Conservation (phyloP, 1,284 basidiomycete genomes). For the Cutaneotrichosporon cavernicola region DNA sequence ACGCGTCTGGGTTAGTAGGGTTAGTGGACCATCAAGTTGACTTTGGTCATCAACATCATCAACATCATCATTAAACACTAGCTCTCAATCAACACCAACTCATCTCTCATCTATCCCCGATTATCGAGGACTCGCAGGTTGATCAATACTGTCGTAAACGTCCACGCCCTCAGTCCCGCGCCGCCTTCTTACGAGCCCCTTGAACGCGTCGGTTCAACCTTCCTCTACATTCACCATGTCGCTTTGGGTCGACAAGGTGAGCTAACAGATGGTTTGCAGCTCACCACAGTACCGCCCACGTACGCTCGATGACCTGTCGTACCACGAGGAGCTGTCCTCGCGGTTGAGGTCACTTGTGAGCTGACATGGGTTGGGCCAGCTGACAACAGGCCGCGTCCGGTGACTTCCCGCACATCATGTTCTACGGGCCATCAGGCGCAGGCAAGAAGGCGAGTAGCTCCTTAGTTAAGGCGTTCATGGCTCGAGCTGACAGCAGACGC, state of each 20-base stretch:
- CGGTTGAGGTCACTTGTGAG: slow-evolving; percentile 75
- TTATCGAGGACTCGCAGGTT: too few relatives aligned
- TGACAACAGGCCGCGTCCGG: slow-evolving; percentile 68
- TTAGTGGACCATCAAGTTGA: not conserved
- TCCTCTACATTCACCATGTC: slow-evolving; percentile 54
- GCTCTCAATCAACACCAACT: not conserved
- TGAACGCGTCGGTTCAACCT: not conserved
- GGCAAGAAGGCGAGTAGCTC: slow-evolving; percentile 71
- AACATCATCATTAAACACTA: not conserved
- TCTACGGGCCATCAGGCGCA: slow-evolving; percentile 95
- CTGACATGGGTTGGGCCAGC: not conserved
- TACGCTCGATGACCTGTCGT: slow-evolving; percentile 80
- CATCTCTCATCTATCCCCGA: too few relatives aligned
- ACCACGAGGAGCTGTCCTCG: slow-evolving; percentile 77
- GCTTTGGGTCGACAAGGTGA: slow-evolving; percentile 83
- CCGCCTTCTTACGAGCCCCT: too few relatives aligned
- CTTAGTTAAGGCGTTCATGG: not conserved
- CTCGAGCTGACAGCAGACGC: slow-evolving; percentile 58
- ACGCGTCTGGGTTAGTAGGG: slow-evolving; percentile 2
- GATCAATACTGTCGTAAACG: too few relatives aligned
- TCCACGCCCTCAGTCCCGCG: too few relatives aligned
- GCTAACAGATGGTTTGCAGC: slow-evolving; percentile 11
- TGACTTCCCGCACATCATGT: slow-evolving; percentile 96
- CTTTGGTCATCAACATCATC: not conserved
- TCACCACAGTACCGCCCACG: slow-evolving; percentile 74